Evolutionary conservation across 352 stramenopile genomes (phyloP).

Genomic region (Peronospora destructor): DNA sequence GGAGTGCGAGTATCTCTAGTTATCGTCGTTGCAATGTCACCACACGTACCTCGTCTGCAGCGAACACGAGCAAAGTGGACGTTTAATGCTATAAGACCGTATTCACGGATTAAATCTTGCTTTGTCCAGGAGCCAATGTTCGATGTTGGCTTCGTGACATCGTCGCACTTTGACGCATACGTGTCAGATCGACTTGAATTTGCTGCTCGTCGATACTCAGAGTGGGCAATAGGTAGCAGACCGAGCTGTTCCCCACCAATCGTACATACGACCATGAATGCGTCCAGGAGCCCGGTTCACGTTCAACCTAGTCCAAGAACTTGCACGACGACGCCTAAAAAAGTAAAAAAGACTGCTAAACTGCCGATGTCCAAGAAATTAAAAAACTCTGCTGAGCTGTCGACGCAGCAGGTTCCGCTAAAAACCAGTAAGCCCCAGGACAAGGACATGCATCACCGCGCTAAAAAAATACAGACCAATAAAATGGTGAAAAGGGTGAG

Average conservation of each 20-base stretch:
- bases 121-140: conserved; percentile 6
- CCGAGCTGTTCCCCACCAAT: conserved; percentile 1
- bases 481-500: background rate
- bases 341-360: background rate
- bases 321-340: background rate
- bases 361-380: background rate
- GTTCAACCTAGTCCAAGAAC: background rate
- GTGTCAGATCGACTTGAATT: conserved; percentile 12
- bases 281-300: background rate
- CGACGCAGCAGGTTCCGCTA: background rate
- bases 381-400: background rate
- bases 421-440: background rate
- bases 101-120: background rate
- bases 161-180: conserved; percentile 14
- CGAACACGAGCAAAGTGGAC: conserved; percentile 8
- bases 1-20: conserved; percentile 6
- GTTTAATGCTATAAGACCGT: background rate
- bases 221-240: conserved; percentile 7
- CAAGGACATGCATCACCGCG: background rate
- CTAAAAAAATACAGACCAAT: background rate
- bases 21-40: background rate
- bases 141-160: conserved; percentile 1
- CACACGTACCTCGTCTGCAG: conserved; percentile 1
- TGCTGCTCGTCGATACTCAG: conserved; percentile 7
- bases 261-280: background rate